A percentile compares a stretch with the other conserved stretches of the same genome.
phyloP scores from a whole-genome alignment of 768 basidiomycete genomes.

The Termitomyces sp. region DNA sequence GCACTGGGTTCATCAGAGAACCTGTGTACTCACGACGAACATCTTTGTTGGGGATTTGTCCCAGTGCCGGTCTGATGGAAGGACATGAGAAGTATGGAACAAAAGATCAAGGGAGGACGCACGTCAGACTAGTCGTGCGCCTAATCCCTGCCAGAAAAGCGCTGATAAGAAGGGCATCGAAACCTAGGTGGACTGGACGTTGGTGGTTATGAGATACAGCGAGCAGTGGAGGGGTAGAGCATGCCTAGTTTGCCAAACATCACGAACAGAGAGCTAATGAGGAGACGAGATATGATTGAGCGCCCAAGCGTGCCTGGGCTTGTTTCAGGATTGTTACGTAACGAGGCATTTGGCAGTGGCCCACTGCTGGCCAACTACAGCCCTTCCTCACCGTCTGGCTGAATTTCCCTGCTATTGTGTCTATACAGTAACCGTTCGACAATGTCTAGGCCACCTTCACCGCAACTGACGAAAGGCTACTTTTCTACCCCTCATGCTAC shows the following conservation, averaged over 20 bases:
- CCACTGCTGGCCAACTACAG: slow-evolving; percentile 7
- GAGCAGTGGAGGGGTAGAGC: slow-evolving; percentile 12
- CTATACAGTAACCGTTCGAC: slow-evolving; percentile 8
- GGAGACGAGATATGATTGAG: slow-evolving; percentile 5
- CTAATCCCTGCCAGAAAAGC: slow-evolving; percentile 84
- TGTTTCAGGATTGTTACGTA: slow-evolving; percentile 18
- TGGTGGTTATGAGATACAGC: slow-evolving; percentile 11
- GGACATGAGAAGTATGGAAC: background rate
- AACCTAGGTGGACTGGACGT: slow-evolving; percentile 54
- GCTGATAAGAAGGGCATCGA: slow-evolving; percentile 77
- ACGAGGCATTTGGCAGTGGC: slow-evolving; percentile 1
- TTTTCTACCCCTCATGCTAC: slow-evolving; percentile 48
- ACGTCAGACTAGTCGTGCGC: slow-evolving; percentile 86
- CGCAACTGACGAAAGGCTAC: slow-evolving; percentile 41
- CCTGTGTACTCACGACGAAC: slow-evolving; percentile 62
- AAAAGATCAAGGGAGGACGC: slow-evolving; percentile 26
- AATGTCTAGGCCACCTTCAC: slow-evolving; percentile 46
- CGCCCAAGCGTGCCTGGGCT: background rate
- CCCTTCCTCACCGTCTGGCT: slow-evolving; percentile 3
- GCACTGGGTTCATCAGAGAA: background rate
- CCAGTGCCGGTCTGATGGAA: slow-evolving; percentile 61
- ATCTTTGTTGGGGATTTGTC: slow-evolving; percentile 85
- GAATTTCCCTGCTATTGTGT: slow-evolving; percentile 2
- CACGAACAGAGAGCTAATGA: background rate
- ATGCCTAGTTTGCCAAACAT: slow-evolving; percentile 65